Conservation (phyloP, 2,329 filamentous ascomycete genomes). For the Fusarium sulawesiense region DNA sequence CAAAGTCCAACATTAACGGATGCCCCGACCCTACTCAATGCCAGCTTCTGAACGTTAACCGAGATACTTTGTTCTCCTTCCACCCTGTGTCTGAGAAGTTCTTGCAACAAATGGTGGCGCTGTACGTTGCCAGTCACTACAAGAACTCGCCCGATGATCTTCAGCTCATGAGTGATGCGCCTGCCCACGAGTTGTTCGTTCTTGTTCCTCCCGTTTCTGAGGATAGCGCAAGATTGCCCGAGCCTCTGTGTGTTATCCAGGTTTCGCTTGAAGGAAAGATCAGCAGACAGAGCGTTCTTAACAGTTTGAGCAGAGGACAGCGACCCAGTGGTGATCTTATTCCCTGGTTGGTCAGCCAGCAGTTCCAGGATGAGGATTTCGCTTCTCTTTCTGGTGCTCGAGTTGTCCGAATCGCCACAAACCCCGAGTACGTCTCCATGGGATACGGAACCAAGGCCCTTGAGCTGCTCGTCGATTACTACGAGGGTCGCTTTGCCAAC, state of each 20-base stretch:
- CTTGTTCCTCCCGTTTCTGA: constrained; percentile 88
- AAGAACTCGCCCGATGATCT: constrained; percentile 98
- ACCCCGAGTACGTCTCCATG: constrained; percentile 92
- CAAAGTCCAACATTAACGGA: constrained; percentile 77
- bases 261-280: constrained; percentile 95
- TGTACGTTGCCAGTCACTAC: constrained; percentile 97
- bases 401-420: constrained; percentile 93
- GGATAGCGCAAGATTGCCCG: constrained; percentile 81
- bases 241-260: constrained; percentile 94
- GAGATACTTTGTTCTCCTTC: constrained; percentile 97
- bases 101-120: constrained; percentile 95
- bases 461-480: constrained; percentile 89
- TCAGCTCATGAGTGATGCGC: constrained; percentile 98
- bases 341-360: constrained; percentile 96
- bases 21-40: constrained; percentile 92
- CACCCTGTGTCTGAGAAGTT: constrained; percentile 98
- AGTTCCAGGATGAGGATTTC: constrained; percentile 98
- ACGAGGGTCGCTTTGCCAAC: constrained; percentile 90
- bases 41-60: constrained; percentile 92
- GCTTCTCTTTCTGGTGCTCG: constrained; percentile 91
- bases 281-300: constrained; percentile 90
- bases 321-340: constrained; percentile 93
- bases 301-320: constrained; percentile 87
- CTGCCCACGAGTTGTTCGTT: constrained; percentile 95
- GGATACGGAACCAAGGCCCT: constrained; percentile 93